phyloP scores from a whole-genome alignment of 352 stramenopile species.

The Peronospora farinosa region DNA sequence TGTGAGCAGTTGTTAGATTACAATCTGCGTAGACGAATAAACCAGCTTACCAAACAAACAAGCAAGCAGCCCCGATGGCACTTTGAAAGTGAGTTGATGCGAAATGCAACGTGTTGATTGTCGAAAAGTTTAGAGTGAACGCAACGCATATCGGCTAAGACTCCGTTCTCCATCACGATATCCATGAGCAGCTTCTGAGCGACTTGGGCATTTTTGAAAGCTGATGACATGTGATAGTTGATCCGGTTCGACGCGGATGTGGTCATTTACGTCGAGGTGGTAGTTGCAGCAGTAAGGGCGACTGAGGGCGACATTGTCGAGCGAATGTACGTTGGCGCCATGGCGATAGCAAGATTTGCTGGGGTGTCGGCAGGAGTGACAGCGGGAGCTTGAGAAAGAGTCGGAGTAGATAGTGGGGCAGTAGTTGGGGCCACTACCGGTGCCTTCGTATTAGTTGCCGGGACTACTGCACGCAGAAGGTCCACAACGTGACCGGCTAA shows the following conservation, averaged over 20 bases:
- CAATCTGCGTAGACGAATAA: conserved; percentile 8
- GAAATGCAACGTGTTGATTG: background rate
- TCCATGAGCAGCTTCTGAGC: background rate
- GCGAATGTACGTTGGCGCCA: background rate
- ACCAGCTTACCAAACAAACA: background rate
- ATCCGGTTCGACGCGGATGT: background rate
- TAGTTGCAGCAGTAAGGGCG: background rate
- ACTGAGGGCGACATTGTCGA: background rate
- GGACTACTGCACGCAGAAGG: background rate
- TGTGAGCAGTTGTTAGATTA: conserved; percentile 20
- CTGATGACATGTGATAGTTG: background rate
- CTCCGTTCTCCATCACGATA: conserved; percentile 1
- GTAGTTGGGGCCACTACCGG: background rate
- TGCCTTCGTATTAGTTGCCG: too few species aligned
- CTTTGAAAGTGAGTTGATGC: background rate
- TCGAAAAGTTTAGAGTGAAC: background rate
- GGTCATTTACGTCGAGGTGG: conserved; percentile 2
- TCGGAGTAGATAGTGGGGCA: background rate
- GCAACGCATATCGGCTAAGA: background rate
- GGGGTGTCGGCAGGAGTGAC: background rate
- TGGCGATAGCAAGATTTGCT: background rate
- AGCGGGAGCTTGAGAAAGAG: background rate
- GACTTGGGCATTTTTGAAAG: background rate
- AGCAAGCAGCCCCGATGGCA: background rate
- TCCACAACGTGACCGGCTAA: conserved; percentile 7